Evolutionary conservation across 768 basidiomycete genomes (phyloP), one percentile per base, ranked within the genome.

Genomic region (Lactarius pseudohatsudake): DNA sequence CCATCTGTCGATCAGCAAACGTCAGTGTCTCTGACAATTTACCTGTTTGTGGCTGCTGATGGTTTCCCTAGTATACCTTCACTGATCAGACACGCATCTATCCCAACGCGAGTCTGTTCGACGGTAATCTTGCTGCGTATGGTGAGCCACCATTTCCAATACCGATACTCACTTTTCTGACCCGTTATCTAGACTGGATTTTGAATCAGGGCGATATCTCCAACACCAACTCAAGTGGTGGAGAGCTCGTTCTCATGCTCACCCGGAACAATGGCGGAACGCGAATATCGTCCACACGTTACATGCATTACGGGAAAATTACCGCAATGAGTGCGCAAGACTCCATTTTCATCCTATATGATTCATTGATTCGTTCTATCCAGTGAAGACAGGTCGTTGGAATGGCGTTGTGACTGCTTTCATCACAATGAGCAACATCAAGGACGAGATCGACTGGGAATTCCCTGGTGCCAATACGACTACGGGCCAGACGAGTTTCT

Each of bases 371-470:
- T 64, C 10, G 30, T 54, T 53, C 55, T 22, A 10, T 22, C 16
- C 71, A 90, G 89, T 92, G 70, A 92, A 92, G 78, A 89, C 91
- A 0, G 86, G 89, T 50, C 84, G 85, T 64, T 92, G 90, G 91
- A 81, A 74, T 20, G 92, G 92, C 40, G 87, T 95, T 8, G 89
- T 96, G 61, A 88, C 89, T 0, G 92, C 93, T 10, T 90, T 90
- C 77, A 91, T 92, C 72, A 89, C 88, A 6, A 94, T 94, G 92
- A 79, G 77, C 20, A 85, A 88, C 69, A 81, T 92, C 71, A 92
- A 90, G 74, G 90, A 92, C 72, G 92, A 93, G 74, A 90, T 94
- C 60, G 91, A 94, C 69, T 92, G 92, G 91, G 91, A 92, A 74
- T 93, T 87, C 72, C 88, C 90, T 62, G 90, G 90, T 7, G 79